These are phyloP conservation scores for Suhomyces faveliae DNA, from an alignment of 805 yeast genomes.

Conservation along the genomic window DNA sequence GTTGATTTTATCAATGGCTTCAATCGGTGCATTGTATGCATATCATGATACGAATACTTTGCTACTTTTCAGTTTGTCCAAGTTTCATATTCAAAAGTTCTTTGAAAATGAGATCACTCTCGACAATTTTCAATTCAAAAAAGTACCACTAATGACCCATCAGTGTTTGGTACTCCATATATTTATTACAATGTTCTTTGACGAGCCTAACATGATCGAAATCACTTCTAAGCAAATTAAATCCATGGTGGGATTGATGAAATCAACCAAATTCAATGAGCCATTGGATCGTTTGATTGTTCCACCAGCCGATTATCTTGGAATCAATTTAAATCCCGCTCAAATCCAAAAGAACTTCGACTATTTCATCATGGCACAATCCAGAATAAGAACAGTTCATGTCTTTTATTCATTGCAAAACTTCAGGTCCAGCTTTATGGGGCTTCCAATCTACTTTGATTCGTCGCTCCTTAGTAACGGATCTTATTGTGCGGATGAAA, in stretches of 20 bases:
- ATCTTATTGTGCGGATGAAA: conserved; percentile 58
- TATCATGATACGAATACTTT: conserved; percentile 78
- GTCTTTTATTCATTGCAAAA: conserved; percentile 50
- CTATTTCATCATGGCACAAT: conserved; percentile 54
- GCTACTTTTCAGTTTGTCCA: conserved; percentile 63
- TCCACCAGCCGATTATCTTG: conserved; percentile 22
- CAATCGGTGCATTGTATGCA: conserved; percentile 85
- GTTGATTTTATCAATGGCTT: conserved; percentile 73
- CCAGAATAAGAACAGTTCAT: conserved; percentile 54
- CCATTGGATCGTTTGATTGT: conserved; percentile 46
- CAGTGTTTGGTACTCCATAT: conserved; percentile 57
- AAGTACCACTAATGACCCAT: conserved; percentile 55
- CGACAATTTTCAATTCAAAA: conserved; percentile 48
- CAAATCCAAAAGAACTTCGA: conserved; percentile 44
- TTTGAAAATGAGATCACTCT: conserved; percentile 52
- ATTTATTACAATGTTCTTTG: conserved; percentile 55
- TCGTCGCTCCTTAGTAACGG: conserved; percentile 58
- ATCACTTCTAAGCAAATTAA: conserved; percentile 52
- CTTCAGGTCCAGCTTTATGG: conserved; percentile 45
- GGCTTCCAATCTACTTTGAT: conserved; percentile 38
- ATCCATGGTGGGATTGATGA: conserved; percentile 53
- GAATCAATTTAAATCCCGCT: conserved; percentile 2
- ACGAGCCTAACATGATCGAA: conserved; percentile 50
- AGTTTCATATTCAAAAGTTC: conserved; percentile 62
- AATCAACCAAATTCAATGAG: conserved; percentile 50